A percentile compares a stretch with the other conserved stretches of the same genome.
These are phyloP conservation scores for Daldinia caldariorum DNA, from an alignment of 495 filamentous ascomycete genomes.

Conservation along the genomic window DNA sequence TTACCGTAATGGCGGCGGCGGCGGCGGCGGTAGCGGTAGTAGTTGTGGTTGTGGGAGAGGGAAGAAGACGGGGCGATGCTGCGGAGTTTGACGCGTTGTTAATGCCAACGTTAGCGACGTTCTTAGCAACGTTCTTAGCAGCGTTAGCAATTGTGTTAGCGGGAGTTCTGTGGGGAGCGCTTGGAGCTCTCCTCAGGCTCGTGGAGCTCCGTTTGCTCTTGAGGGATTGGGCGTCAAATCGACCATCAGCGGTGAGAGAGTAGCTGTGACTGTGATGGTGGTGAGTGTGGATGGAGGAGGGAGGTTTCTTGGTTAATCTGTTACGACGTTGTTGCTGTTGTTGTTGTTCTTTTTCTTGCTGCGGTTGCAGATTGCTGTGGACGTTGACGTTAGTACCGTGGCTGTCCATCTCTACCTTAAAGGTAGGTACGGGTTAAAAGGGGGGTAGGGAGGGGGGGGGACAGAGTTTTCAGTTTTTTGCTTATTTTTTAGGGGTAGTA, in stretches of 20 bases:
- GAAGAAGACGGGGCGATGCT: constrained; percentile 57
- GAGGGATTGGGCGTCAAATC: constrained; percentile 63
- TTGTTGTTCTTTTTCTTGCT: constrained; percentile 39
- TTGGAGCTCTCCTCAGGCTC: constrained; percentile 74
- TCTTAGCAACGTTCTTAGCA: constrained; percentile 51
- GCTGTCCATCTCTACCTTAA: constrained; percentile 56
- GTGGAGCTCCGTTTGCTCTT: constrained; percentile 65
- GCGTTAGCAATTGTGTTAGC: constrained; percentile 52
- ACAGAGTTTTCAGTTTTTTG: constrained; percentile 40
- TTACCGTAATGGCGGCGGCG: too few relatives aligned
- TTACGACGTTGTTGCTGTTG: constrained; percentile 55
- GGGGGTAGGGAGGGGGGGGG: constrained; percentile 34
- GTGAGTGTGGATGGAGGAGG: constrained; percentile 47
- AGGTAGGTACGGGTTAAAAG: constrained; percentile 36
- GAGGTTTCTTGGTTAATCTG: constrained; percentile 66
- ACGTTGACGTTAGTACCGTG: constrained; percentile 43
- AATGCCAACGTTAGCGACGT: constrained; percentile 19
- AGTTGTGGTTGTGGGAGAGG: constrained; percentile 17
- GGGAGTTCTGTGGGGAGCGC: constrained; percentile 65
- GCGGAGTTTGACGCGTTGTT: constrained; percentile 44
- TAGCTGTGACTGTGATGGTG: constrained; percentile 54
- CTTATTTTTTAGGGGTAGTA: constrained; percentile 33
- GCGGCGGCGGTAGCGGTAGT: background rate
- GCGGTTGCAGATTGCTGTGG: constrained; percentile 52
- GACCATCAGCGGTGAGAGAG: constrained; percentile 55